These are phyloP conservation scores for Acrocalymma vagum DNA, from an alignment of 2,329 filamentous ascomycete species.

Conservation along the genomic window DNA sequence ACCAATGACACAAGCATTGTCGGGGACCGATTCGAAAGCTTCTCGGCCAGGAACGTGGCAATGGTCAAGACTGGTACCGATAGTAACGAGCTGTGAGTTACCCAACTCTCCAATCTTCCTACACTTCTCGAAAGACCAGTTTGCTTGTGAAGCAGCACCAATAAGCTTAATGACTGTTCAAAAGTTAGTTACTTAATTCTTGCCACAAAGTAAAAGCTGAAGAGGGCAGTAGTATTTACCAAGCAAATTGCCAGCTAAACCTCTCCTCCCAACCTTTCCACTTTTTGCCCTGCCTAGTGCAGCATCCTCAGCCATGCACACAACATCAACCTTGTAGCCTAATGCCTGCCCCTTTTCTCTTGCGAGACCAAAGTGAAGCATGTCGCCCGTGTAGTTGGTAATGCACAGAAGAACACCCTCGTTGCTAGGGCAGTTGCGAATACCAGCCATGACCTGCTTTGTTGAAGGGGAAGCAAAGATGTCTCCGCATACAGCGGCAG, in stretches of 20 bases:
- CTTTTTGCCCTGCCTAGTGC: constrained; percentile 58
- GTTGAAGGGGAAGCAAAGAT: constrained; percentile 59
- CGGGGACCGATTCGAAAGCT: constrained; percentile 58
- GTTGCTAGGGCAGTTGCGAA: constrained; percentile 55
- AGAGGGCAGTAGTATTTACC: constrained; percentile 35
- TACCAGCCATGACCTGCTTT: constrained; percentile 60
- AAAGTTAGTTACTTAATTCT: constrained; percentile 12
- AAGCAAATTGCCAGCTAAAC: constrained; percentile 60
- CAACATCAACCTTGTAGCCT: constrained; percentile 56
- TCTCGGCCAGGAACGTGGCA: constrained; percentile 62
- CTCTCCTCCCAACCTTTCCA: constrained; percentile 58
- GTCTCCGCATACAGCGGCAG: constrained; percentile 57
- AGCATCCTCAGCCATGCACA: constrained; percentile 60
- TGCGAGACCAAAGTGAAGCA: constrained; percentile 59
- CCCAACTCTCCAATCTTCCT: constrained; percentile 55
- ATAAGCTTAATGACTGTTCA: constrained; percentile 56
- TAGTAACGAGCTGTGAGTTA: constrained; percentile 57
- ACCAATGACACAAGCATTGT: constrained; percentile 49
- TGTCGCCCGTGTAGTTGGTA: constrained; percentile 60
- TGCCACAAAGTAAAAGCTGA: not conserved
- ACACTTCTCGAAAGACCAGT: constrained; percentile 55
- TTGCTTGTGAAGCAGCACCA: constrained; percentile 55
- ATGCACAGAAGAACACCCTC: constrained; percentile 58
- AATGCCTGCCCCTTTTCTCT: constrained; percentile 56
- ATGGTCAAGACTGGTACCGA: constrained; percentile 61